Percentiles rank a stretch among this genome's conserved stretches.
These are phyloP conservation scores for Tricholoma sp. DNA, from an alignment of 768 basidiomycete genomes.

Conservation along the genomic window DNA sequence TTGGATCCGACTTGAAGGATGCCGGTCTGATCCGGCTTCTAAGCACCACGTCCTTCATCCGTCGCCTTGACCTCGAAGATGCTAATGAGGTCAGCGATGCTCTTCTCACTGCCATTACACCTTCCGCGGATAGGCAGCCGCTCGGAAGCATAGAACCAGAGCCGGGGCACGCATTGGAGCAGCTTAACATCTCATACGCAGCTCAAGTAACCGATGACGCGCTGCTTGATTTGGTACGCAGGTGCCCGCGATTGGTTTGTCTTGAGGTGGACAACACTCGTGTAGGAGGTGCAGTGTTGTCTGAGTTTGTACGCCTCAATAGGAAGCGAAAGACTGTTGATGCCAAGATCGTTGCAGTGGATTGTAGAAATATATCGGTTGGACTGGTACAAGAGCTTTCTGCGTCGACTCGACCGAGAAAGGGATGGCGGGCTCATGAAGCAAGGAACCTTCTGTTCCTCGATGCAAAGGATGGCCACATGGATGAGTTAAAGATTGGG, in stretches of 20 bases:
- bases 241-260: constrained; percentile 54
- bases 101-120: constrained; percentile 64
- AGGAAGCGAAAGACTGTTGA: constrained; percentile 42
- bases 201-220: constrained; percentile 58
- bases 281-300: constrained; percentile 54
- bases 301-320: constrained; percentile 59
- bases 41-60: constrained; percentile 61
- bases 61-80: constrained; percentile 83
- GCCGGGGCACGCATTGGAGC: constrained; percentile 66
- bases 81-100: constrained; percentile 68
- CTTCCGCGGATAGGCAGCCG: constrained; percentile 16
- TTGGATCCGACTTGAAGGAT: constrained; percentile 64
- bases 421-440: constrained; percentile 71
- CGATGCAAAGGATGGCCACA: constrained; percentile 60
- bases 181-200: constrained; percentile 67
- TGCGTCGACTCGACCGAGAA: constrained; percentile 54
- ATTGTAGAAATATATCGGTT: constrained; percentile 71
- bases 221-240: constrained; percentile 55
- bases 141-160: constrained; percentile 23
- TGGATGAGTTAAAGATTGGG: constrained; percentile 58
- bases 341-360: constrained; percentile 63
- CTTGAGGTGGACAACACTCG: constrained; percentile 80
- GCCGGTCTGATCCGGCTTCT: constrained; percentile 72
- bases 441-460: constrained; percentile 66
- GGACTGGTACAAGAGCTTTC: constrained; percentile 56